Evolutionary conservation across 1,284 basidiomycete genomes (phyloP).

Genomic region (Trichosporon asahii): DNA sequence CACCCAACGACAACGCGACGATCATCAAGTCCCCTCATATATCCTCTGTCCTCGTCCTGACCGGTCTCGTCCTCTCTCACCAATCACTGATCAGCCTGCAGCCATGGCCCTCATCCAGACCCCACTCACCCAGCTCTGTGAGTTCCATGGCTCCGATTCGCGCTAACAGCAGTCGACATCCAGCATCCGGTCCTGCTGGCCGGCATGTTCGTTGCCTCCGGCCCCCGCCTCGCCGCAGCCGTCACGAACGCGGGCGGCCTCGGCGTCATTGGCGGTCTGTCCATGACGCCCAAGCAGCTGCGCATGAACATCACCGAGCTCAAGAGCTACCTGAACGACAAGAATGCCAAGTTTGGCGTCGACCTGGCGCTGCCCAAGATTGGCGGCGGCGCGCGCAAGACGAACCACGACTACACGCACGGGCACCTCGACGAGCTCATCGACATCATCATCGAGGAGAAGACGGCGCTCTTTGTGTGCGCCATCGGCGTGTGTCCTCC

Average conservation of each 20-base stretch:
- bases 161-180: conserved; percentile 59
- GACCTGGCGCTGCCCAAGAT: conserved; percentile 80
- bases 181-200: conserved; percentile 84
- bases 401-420: conserved; percentile 64
- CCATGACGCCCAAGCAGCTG: conserved; percentile 47
- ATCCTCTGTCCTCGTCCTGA: not conserved
- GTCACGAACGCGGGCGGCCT: conserved; percentile 72
- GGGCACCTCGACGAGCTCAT: conserved; percentile 68
- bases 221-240: conserved; percentile 77
- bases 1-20: not conserved
- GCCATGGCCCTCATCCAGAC: conserved; percentile 19
- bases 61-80: not conserved
- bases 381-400: conserved; percentile 75
- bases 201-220: conserved; percentile 78
- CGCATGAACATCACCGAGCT: conserved; percentile 64
- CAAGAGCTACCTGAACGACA: conserved; percentile 61
- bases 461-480: conserved; percentile 75
- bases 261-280: conserved; percentile 73
- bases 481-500: conserved; percentile 73
- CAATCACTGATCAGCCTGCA: not conserved
- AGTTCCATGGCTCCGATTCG: not conserved
- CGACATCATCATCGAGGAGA: conserved; percentile 83
- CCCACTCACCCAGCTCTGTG: conserved; percentile 15
- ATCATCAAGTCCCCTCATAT: not conserved
- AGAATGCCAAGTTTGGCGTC: conserved; percentile 70